Percentiles rank a stretch among this genome's conserved stretches.
phyloP scores from a whole-genome alignment of 306 rosid species.

The Fragaria ananassa region DNA sequence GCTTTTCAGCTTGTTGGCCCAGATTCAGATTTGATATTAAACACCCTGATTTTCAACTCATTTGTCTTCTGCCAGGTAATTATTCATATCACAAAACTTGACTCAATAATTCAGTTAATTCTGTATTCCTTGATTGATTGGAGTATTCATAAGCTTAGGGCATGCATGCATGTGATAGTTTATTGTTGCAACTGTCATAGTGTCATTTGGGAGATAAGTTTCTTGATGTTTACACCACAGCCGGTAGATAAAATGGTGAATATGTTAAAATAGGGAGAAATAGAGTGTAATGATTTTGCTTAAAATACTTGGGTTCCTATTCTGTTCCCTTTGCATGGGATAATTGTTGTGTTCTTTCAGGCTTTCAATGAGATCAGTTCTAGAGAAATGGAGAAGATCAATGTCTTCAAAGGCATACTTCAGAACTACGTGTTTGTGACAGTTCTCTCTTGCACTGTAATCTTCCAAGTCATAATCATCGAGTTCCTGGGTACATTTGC shows the following conservation, averaged over 20 bases:
- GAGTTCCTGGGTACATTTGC: slow-evolving; percentile 84
- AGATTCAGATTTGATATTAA: slow-evolving; percentile 64
- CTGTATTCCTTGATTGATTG: neutral
- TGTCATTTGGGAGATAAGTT: neutral
- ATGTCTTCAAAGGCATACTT: slow-evolving; percentile 76
- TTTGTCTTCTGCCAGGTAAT: slow-evolving; percentile 97
- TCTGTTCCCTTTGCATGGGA: neutral
- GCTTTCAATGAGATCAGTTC: slow-evolving; percentile 96
- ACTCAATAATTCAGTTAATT: neutral
- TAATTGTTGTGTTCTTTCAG: slow-evolving; percentile 39
- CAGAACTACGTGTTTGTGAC: slow-evolving; percentile 73
- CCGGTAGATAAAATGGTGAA: neutral
- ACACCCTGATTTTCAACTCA: slow-evolving; percentile 91
- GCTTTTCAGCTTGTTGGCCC: slow-evolving; percentile 66
- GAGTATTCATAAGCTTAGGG: neutral
- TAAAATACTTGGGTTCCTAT: neutral
- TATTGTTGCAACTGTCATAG: neutral
- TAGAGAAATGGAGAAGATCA: slow-evolving; percentile 95
- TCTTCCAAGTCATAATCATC: slow-evolving; percentile 81
- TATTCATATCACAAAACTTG: slow-evolving; percentile 16
- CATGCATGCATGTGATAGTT: neutral
- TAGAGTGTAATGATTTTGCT: neutral
- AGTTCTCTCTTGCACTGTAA: slow-evolving; percentile 62
- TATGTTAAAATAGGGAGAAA: neutral
- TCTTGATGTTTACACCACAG: neutral